Evolutionary conservation across 805 yeast species (phyloP).

Genomic region (Starmerella khaoyaiensis): DNA sequence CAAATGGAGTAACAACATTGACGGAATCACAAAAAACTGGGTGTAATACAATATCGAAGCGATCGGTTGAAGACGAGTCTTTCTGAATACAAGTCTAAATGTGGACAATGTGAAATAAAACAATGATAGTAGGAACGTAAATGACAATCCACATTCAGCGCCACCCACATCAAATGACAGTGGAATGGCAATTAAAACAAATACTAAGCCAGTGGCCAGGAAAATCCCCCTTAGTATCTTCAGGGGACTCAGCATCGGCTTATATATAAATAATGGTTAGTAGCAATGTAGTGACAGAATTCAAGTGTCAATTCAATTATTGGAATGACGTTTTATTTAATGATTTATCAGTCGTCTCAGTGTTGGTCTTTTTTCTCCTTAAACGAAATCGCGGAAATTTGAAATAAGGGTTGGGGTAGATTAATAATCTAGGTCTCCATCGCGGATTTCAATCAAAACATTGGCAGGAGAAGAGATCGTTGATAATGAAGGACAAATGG

Average conservation of each 20-base stretch:
- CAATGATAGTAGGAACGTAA: conserved; percentile 56
- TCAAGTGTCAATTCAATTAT: too few relatives aligned
- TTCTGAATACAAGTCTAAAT: conserved; percentile 40
- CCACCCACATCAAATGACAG: conserved; percentile 93
- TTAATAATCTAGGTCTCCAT: too few relatives aligned
- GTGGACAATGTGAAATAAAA: conserved; percentile 65
- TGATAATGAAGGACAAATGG: too few relatives aligned
- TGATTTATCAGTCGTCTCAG: too few relatives aligned
- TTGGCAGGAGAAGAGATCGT: too few relatives aligned
- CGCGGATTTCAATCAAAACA: too few relatives aligned
- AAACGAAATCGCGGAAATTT: too few relatives aligned
- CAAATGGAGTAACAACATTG: conserved; percentile 49
- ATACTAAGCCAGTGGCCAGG: conserved; percentile 15
- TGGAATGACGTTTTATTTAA: too few relatives aligned
- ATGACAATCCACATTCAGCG: conserved; percentile 74
- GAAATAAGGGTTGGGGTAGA: too few relatives aligned
- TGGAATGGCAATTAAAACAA: conserved; percentile 55
- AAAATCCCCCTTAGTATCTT: not conserved
- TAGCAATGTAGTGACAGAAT: too few relatives aligned
- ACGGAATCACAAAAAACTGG: conserved; percentile 75
- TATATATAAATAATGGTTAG: too few relatives aligned
- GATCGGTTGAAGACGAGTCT: conserved; percentile 29
- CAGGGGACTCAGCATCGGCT: conserved; percentile 1
- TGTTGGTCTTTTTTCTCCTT: too few relatives aligned
- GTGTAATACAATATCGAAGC: conserved; percentile 46